Conservation (phyloP, 2,329 filamentous ascomycete genomes). For the Dactylonectria estremocensis region DNA sequence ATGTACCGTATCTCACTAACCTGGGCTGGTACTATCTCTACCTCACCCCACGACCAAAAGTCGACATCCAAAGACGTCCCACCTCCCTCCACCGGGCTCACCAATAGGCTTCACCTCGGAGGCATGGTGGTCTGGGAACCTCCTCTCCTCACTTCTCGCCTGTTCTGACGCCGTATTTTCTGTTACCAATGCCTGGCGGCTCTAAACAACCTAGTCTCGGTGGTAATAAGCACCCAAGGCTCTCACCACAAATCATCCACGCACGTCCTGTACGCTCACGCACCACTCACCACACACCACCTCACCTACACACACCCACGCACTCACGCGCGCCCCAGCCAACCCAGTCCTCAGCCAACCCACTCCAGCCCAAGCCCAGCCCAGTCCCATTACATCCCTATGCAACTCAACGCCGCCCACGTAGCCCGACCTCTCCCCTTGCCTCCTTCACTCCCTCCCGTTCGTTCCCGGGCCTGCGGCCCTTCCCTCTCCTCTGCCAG, state of each 20-base stretch:
- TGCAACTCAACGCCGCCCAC: conserved; percentile 22
- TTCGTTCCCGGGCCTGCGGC: conserved; percentile 44
- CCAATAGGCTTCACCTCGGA: conserved; percentile 22
- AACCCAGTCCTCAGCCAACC: conserved; percentile 5
- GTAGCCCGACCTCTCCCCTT: conserved; percentile 13
- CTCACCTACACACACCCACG: conserved; percentile 10
- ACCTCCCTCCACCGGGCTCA: conserved; percentile 5
- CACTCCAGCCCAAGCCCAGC: conserved; percentile 4
- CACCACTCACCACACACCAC: conserved; percentile 14
- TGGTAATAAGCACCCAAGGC: neutral
- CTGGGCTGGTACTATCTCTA: neutral
- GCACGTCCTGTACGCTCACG: neutral
- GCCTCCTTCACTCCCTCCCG: conserved; percentile 35
- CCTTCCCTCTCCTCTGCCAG: conserved; percentile 18
- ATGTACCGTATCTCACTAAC: too few species aligned
- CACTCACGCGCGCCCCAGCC: conserved; percentile 8
- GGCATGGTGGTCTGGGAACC: conserved; percentile 6
- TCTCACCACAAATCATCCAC: conserved; percentile 1
- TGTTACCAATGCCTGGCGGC: neutral
- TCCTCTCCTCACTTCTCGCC: neutral
- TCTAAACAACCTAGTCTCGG: too few species aligned
- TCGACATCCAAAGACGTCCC: neutral
- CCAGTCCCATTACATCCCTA: conserved; percentile 16
- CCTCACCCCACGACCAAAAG: neutral
- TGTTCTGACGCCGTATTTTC: neutral